Conservation (phyloP, 2,329 filamentous ascomycete species). For the Colletotrichum sp. region DNA sequence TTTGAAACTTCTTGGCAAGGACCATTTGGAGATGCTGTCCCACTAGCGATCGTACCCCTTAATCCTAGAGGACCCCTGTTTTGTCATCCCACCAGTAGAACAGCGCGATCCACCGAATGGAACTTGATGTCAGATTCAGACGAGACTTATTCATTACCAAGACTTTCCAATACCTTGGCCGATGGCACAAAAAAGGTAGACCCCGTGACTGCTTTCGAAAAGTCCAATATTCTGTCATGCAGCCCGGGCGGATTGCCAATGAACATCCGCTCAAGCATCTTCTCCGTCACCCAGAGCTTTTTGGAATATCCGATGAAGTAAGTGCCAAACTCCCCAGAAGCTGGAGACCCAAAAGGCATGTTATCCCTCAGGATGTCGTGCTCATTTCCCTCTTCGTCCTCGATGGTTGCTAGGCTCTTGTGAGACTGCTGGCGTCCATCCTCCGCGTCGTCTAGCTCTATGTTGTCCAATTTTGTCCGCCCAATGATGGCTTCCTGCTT, state of each 20-base stretch:
- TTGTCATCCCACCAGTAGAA: not conserved
- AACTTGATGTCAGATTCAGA: not conserved
- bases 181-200: constrained; percentile 59
- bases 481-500: constrained; percentile 62
- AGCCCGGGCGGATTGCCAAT: constrained; percentile 56
- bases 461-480: constrained; percentile 61
- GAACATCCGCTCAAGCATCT: constrained; percentile 65
- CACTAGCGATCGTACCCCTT: not conserved
- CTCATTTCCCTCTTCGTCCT: constrained; percentile 55
- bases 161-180: constrained; percentile 36
- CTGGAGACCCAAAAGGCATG: constrained; percentile 65
- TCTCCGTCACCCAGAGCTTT: constrained; percentile 61
- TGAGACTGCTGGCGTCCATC: constrained; percentile 52
- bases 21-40: not conserved
- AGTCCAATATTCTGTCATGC: constrained; percentile 62
- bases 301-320: constrained; percentile 64
- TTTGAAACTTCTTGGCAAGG: not conserved
- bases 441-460: constrained; percentile 58
- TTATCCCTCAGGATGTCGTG: constrained; percentile 62
- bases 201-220: constrained; percentile 57
- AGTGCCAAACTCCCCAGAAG: constrained; percentile 56
- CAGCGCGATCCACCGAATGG: not conserved
- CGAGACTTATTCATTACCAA: not conserved
- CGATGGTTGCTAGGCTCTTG: constrained; percentile 60
- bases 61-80: not conserved